Percentiles rank a stretch among this genome's conserved stretches.
Conservation (phyloP, 2,329 filamentous ascomycete species). For the Cladosporium sp. region DNA sequence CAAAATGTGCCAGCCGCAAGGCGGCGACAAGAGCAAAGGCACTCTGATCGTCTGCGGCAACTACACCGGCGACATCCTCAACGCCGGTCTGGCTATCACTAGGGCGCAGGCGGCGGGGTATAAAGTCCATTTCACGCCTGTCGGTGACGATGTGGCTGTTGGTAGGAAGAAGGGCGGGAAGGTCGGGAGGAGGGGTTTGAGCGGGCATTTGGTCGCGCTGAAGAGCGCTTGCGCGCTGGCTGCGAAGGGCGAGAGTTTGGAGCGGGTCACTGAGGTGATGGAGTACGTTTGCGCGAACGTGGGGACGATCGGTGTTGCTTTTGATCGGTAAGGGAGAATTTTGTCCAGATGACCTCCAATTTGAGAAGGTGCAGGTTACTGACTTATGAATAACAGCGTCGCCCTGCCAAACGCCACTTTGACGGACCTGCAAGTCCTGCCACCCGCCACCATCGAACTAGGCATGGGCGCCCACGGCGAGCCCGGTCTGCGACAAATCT, state of each 20-base stretch:
- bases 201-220: slow-evolving; percentile 57
- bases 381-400: slow-evolving; percentile 22
- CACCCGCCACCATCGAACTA: slow-evolving; percentile 54
- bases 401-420: slow-evolving; percentile 48
- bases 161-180: slow-evolving; percentile 52
- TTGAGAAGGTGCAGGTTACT: background rate
- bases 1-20: slow-evolving; percentile 49
- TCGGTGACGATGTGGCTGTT: slow-evolving; percentile 63
- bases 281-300: slow-evolving; percentile 35
- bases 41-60: slow-evolving; percentile 61
- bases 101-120: slow-evolving; percentile 54
- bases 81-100: slow-evolving; percentile 58
- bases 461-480: slow-evolving; percentile 66
- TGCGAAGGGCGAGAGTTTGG: slow-evolving; percentile 27
- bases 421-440: slow-evolving; percentile 56
- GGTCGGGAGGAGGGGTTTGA: slow-evolving; percentile 59
- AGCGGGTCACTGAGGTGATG: slow-evolving; percentile 34
- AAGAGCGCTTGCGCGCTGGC: slow-evolving; percentile 58
- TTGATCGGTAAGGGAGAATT: slow-evolving; percentile 27
- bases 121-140: slow-evolving; percentile 55
- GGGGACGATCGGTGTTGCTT: slow-evolving; percentile 33
- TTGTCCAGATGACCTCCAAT: background rate
- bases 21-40: slow-evolving; percentile 37
- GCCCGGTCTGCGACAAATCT: slow-evolving; percentile 55
- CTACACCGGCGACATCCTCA: slow-evolving; percentile 61